Percentiles rank a stretch among this genome's conserved stretches.
Conservation (phyloP, 805 yeast species). For the Vanderwaltozyma verrucispora region DNA sequence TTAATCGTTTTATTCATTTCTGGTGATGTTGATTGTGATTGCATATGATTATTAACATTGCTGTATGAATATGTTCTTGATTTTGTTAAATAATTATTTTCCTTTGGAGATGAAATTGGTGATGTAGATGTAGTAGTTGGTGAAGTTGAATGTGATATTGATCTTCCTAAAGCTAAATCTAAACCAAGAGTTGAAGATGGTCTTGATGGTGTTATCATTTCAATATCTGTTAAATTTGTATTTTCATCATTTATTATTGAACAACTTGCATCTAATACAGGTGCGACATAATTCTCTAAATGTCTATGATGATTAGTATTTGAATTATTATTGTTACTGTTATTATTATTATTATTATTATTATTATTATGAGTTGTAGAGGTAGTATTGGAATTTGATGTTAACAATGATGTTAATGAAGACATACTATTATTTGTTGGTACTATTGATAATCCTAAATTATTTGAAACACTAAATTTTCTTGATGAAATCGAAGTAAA, state of each 20-base stretch:
- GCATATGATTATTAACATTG: not conserved
- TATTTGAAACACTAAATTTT: not conserved
- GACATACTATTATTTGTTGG: conserved; percentile 1
- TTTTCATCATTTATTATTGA: conserved; percentile 49
- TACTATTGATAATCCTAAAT: conserved; percentile 1
- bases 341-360: no score
- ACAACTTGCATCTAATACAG: conserved; percentile 70
- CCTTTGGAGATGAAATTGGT: not conserved
- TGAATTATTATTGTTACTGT: no score
- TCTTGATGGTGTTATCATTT: conserved; percentile 57
- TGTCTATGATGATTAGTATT: conserved; percentile 27
- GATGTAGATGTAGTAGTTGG: not conserved
- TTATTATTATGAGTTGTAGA: no score
- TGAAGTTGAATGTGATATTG: conserved; percentile 19
- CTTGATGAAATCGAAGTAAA: not conserved
- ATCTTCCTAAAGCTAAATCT: conserved; percentile 31
- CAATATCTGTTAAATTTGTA: conserved; percentile 59
- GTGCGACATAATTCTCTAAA: conserved; percentile 62
- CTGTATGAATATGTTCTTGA: conserved; percentile 7
- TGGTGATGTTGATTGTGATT: conserved; percentile 1
- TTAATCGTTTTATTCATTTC: conserved; percentile 7
- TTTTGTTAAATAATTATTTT: not conserved
- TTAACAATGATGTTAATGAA: not conserved
- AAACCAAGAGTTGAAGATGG: conserved; percentile 44
- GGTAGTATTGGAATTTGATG: not conserved